Conservation (phyloP, 73 alveolate genomes). For the Tetrahymena borealis region DNA sequence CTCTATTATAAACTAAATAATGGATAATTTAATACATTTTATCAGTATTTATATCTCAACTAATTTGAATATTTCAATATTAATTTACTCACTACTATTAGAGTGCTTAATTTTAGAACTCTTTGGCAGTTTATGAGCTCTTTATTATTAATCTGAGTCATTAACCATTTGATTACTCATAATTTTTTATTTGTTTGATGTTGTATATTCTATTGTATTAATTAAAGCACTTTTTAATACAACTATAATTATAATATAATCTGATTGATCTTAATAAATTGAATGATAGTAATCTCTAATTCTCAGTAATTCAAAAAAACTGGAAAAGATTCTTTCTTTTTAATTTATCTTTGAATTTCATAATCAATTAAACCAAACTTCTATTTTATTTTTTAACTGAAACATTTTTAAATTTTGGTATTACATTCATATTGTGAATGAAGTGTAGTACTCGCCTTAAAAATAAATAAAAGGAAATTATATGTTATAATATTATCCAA, state of each 20-base stretch:
- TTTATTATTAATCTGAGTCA: neutral
- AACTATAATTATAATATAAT: too few species aligned
- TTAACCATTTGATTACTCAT: neutral
- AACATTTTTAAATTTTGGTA: neutral
- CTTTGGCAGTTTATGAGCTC: neutral
- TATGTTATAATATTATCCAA: too few species aligned
- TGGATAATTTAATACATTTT: too few species aligned
- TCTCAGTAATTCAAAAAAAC: neutral
- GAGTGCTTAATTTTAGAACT: neutral
- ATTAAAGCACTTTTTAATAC: too few species aligned
- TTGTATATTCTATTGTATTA: too few species aligned
- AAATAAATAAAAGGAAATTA: too few species aligned
- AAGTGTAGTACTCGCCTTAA: too few species aligned
- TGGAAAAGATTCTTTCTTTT: neutral
- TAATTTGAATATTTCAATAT: neutral
- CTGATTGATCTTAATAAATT: too few species aligned
- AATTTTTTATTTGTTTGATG: neutral
- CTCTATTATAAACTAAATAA: neutral
- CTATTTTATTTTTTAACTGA: neutral
- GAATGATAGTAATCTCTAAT: too few species aligned
- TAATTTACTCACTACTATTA: neutral
- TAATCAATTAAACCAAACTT: too few species aligned
- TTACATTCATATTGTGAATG: too few species aligned
- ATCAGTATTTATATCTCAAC: too few species aligned
- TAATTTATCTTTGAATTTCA: neutral